Evolutionary conservation across 2,329 filamentous ascomycete species (phyloP).

Genomic region (Trematosphaeria pertusa): DNA sequence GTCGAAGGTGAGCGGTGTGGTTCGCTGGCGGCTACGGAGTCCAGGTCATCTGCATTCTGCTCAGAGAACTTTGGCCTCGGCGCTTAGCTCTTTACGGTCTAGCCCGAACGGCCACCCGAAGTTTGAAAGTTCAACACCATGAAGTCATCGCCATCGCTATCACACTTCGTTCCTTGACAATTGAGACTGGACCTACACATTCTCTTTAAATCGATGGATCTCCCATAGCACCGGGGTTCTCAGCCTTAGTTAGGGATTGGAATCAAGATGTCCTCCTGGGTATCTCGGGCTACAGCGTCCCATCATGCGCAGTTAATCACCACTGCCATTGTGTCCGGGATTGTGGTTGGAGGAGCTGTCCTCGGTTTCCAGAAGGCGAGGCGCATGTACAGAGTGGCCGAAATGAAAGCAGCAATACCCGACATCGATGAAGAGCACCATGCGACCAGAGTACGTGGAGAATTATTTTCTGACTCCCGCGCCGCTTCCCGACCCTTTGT

Average conservation of each 20-base stretch:
- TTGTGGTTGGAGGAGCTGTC: conserved; percentile 60
- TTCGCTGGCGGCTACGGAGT: conserved; percentile 36
- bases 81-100: conserved; percentile 22
- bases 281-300: conserved; percentile 52
- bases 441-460: conserved; percentile 59
- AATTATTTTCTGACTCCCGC: no score
- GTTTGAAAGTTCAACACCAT: conserved; percentile 17
- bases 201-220: background rate
- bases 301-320: conserved; percentile 69
- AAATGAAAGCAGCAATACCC: conserved; percentile 69
- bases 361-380: conserved; percentile 64
- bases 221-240: background rate
- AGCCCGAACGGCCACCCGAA: conserved; percentile 13
- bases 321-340: conserved; percentile 67
- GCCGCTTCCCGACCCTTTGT: no score
- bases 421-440: conserved; percentile 59
- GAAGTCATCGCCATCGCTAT: conserved; percentile 10
- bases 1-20: conserved; percentile 35
- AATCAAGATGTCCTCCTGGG: conserved; percentile 53
- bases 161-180: background rate
- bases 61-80: conserved; percentile 20
- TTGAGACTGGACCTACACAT: background rate
- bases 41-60: conserved; percentile 37
- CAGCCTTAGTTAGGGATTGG: conserved; percentile 4
- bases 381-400: conserved; percentile 61